A percentile compares a stretch with the other conserved stretches of the same genome.
Conservation (phyloP, 768 basidiomycete species). For the Tulasnella sp. region DNA sequence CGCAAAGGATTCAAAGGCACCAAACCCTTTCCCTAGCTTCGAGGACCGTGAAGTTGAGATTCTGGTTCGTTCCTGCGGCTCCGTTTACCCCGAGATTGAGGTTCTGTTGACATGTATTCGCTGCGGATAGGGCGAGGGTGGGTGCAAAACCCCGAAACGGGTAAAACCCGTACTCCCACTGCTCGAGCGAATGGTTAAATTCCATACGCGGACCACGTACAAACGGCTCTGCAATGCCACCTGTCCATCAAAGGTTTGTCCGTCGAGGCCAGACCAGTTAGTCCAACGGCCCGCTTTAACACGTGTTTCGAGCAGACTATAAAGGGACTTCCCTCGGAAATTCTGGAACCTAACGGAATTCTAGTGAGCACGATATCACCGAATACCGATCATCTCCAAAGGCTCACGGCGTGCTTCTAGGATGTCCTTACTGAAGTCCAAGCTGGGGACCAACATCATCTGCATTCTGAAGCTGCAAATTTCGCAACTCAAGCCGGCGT, state of each 20-base stretch:
- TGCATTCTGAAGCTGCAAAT: not conserved
- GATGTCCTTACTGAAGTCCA: not conserved
- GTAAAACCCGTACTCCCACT: conserved; percentile 43
- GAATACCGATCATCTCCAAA: not conserved
- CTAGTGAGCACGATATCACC: conserved; percentile 32
- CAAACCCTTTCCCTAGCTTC: not conserved
- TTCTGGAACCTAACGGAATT: conserved; percentile 51
- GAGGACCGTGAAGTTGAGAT: conserved; percentile 56
- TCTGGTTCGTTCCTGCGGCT: conserved; percentile 32
- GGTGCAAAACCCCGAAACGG: conserved; percentile 61
- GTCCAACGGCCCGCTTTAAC: not conserved
- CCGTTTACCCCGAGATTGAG: not conserved
- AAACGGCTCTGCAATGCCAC: conserved; percentile 43
- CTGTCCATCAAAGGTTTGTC: conserved; percentile 70
- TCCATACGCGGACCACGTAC: conserved; percentile 61
- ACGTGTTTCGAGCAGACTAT: conserved; percentile 22
- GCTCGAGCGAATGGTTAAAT: conserved; percentile 50
- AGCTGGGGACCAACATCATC: not conserved
- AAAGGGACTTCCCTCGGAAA: conserved; percentile 30
- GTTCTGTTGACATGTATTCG: conserved; percentile 15
- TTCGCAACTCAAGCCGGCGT: conserved; percentile 36
- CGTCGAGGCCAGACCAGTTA: not conserved
- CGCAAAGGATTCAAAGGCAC: not conserved
- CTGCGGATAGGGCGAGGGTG: conserved; percentile 24
- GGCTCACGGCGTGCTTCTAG: not conserved